Evolutionary conservation across 495 filamentous ascomycete genomes (phyloP), one percentile per base, ranked within the genome.

Genomic region (Hypoxylon rickii): DNA sequence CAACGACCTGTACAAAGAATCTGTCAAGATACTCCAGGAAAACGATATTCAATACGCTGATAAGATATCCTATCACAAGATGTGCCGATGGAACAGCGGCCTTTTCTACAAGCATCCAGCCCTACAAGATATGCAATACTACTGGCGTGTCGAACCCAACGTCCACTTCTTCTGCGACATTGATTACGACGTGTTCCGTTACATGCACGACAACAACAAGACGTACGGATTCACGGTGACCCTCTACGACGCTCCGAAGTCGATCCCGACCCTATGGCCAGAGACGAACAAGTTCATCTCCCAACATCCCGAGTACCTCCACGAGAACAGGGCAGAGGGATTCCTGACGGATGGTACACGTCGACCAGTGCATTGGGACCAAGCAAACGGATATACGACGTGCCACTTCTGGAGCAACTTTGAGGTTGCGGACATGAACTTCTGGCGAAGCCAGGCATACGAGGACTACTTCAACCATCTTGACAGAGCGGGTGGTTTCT

Each of bases 381-480:
- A 85, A 41, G 92, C 90, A 22, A 85, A 94, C 52, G 94, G 94
- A 31, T 98, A 97, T 78, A 94, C 89, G 8, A 98, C 95, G n/a
- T 99, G 95, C 71, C 95, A 99, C 73, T 99, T 99, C 79, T 99
- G 95, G 95, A 91, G 85, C 52, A 99, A 99, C 74, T 99, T 99
- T 66, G 95, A 99, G 74, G 95, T 99, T 62, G 95, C 85, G 26
- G 92, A 96, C 68, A 84, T 99, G 83, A 83, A 81, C 55, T 97
- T 99, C 76, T 99, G 92, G 90, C 80, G 95, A 8, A 88, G 91
- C 62, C 83, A 92, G 70, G 80, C 83, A 43, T 99, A 99, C 70
- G 87, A 93, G 69, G 89, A 91, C 44, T 99, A 97, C 70, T 99
- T 99, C 74, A 86, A 96, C 69, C 90, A 97, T 68, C 77, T 99